Percentiles rank a stretch among this genome's conserved stretches.
phyloP scores from a whole-genome alignment of 371 early-diverging fungal genomes.

The Sporodiniella umbellata region DNA sequence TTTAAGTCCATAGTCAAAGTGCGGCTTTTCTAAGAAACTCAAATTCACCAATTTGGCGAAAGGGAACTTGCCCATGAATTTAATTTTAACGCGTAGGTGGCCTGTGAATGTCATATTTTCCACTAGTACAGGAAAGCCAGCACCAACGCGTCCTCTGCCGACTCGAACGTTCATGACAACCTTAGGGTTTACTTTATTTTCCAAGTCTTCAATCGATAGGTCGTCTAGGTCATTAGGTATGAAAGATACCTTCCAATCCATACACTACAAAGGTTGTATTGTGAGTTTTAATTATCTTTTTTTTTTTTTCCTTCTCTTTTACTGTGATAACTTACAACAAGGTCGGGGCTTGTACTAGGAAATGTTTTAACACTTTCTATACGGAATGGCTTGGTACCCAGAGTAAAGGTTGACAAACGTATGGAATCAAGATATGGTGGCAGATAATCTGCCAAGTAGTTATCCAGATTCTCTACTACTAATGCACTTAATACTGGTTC shows the following conservation, averaged over 20 bases:
- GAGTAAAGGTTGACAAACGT: constrained; percentile 90
- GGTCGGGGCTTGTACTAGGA: constrained; percentile 75
- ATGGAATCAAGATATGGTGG: constrained; percentile 93
- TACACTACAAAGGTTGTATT: constrained; percentile 41
- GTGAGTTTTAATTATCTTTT: not conserved
- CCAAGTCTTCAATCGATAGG: constrained; percentile 61
- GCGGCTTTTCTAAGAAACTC: constrained; percentile 86
- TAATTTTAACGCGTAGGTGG: constrained; percentile 77
- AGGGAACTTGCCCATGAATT: constrained; percentile 84
- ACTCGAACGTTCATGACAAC: constrained; percentile 88
- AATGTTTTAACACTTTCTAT: constrained; percentile 84
- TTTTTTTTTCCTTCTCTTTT: not conserved
- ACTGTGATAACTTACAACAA: constrained; percentile 52
- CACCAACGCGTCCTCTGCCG: constrained; percentile 87
- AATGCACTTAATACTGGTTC: constrained; percentile 89
- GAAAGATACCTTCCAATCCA: constrained; percentile 93
- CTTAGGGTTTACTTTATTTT: constrained; percentile 81
- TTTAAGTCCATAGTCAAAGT: constrained; percentile 91
- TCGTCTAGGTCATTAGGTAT: constrained; percentile 77
- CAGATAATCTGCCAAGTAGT: constrained; percentile 72
- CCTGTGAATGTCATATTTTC: constrained; percentile 92
- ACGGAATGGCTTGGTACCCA: constrained; percentile 95
- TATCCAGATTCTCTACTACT: constrained; percentile 74
- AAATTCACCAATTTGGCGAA: constrained; percentile 88
- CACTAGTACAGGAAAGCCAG: constrained; percentile 91